Evolutionary conservation across 164 flowering plant species (phyloP), one percentile per base, ranked within the genome.

Genomic region (Sextonia rubra): DNA sequence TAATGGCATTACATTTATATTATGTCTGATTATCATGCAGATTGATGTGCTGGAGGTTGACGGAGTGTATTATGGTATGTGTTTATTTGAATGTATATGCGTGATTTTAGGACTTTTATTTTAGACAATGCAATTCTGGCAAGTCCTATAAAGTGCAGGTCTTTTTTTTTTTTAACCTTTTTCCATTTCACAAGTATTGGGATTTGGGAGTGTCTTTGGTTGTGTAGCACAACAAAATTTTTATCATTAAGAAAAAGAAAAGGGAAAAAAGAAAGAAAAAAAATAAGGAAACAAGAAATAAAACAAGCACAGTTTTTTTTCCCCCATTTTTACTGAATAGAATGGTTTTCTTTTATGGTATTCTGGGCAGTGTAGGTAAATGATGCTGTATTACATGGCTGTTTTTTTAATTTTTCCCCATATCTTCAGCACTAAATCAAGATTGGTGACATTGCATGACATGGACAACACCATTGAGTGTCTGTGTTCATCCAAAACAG

Each of bases 21-120:
- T 52, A 5, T 52, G n/a, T 52, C 58, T 20, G 7, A 17, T 44
- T 66, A 26, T 8, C n/a, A 32, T 84, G 88, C 97, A 95, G 99
- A 95, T 95, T 80, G 99, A 95, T 77, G 98, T 95, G 72, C 96
- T 95, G 7, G 98, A 95, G 79, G 99, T 95, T 65, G 99, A 95
- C 77, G 99, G 99, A 71, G 86, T 72, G 48, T 93, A 90, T 75
- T 95, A 95, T 69, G 99, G 99, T 95, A 78, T 12, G 89, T 72
- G n/a, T 29, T 73, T 15, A 2, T 78, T 71, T 61, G 55, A 56
- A 56, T 32, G n/a, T 37, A 56, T 60, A 24, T 66, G 52, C 69
- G 0, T 64, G 25, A 25, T 18, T 18, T 58, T 58, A 58, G 61
- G 23, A 58, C 61, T 17, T 22, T 58, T 58, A n/a, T 25, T 23